Base-by-base conservation (phyloP, 1,284 basidiomycete genomes). In the Psilocybe mexicana region DNA sequence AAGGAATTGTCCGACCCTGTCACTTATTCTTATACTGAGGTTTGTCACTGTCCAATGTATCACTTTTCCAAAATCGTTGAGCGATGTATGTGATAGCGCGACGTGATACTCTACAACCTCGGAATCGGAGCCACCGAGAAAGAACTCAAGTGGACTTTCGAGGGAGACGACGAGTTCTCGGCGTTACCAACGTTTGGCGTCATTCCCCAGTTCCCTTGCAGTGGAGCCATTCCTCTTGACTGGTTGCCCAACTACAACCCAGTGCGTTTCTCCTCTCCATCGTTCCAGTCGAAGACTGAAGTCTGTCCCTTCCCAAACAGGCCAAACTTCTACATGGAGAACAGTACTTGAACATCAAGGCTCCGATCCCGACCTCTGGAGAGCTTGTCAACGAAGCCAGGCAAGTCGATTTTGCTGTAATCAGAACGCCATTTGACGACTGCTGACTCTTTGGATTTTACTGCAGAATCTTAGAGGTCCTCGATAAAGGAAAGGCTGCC, bases 241-340 rank as follows among this genome's bases (percentile, higher is more conserved):
- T 96, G 88, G 84, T 76, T 99, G 61, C 96, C 96, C 25, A 93
- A 98, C 76, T 99, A 90, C 78, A 96, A 94, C 72, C 94, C 94
- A 23, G 92, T 92, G 66, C 53, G 83, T 75, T 45, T 48, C 38
- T 35, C 24, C 6, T 28, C 24, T 25, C 24, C 18, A 24, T 6
- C 8, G 23, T 35, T 26, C 8, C 18, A 23, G 10, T 23, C 26
- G 7, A 26, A 33, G 40, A 3, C 18, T 48, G 4, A 43, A 4
- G 18, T 30, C 14, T 43, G 12, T 18, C 10, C 4, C 24, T 25
- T 25, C 3, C 28, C 25, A 28, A 25, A 14, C 49, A 93, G 84
- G 93, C 94, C 61, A 98, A 95, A 77, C 81, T 99, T n/a, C 82
- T 99, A 28, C 97, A 99, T 74, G 96, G 96, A 58, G 96, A 99